Evolutionary conservation across 208 protist genomes (phyloP), one percentile per base, ranked within the genome.

Genomic region (Trypanosoma melophagium): DNA sequence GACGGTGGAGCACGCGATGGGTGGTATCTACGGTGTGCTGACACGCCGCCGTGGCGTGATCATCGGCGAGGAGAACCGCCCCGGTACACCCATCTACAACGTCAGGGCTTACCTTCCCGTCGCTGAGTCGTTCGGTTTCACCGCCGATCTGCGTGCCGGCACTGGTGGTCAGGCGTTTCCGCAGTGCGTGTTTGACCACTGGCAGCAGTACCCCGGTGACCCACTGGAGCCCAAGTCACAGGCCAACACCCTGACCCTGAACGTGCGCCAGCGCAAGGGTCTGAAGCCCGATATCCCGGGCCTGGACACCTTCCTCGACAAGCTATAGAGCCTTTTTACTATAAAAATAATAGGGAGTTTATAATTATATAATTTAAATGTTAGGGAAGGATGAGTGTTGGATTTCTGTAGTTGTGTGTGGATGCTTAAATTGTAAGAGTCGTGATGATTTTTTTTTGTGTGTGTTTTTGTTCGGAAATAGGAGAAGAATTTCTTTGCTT

Each of bases 131-230:
- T 99, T 99, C 88, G 98, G 97, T 67, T 84, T 94, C 72, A 99
- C 96, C 59, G 87, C 90, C 38, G 98, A 98, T 66, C 94, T 99
- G 3, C 95, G 98, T 74, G 69, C 92, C 22, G 74, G 89, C 52
- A 99, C 99, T 22, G 88, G 84, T 38, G 98, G 98, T 61, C 84
- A 99, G 71, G 84, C 84, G 21, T 89, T 90, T 80, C 97, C 98
- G 56, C 98, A 99, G 90, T 98, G 96, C 71, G 95, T 99, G 9
- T 99, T 99, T 73, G 95, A 99, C 82, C 98, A 99, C 91, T 99
- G 98, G 96, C 73, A 89, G 68, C 62, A 93, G 17, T 84, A 99
- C 62, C 52, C 59, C 21, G 96, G 93, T 53, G 79, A 98, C 76
- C 89, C 94, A 54, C 79, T 97, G 49, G 84, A 93, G 28, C 73